Evolutionary conservation across 805 yeast genomes (phyloP), one percentile per base, ranked within the genome.

Genomic region (Kregervanrija pseudodelftensis): DNA sequence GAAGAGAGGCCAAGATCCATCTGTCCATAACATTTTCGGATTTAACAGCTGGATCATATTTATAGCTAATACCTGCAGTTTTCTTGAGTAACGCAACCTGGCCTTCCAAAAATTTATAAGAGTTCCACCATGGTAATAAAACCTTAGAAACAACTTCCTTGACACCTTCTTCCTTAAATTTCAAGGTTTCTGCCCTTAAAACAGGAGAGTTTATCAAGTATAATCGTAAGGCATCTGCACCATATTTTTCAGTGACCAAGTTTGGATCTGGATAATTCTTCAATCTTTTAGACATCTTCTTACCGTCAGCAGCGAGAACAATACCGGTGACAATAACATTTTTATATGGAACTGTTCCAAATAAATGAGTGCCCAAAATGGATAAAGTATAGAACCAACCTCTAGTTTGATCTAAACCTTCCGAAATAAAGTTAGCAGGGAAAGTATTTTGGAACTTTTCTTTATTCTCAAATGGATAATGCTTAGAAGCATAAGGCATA

Each of bases 311-410:
- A 39, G 99, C 99, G 55, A 93, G 76, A 38, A 93, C 96, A 62
- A 93, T 86, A 74, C 99, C 99, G 37, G 89, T 74, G 42, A 93
- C 99, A 65, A 93, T 87, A 52, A 90, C 96, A 66, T 93, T 93
- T 68, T 91, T 73, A 75, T 85, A 93, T 41, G 99, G 98, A 51
- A 95, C 95, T 47, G 82, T 77, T 59, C 85, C 82, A 72, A 93
- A 93, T 58, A 93, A 72, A 58, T 91, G 97, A 46, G 96, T 87
- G 66, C 98, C 99, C 59, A 93, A 76, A 17, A 93, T 96, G 39
- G 95, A 83, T 65, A 93, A 76, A 43, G 99, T 93, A 69, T 93
- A 93, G 72, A 93, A 93, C 99, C 99, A 93, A 64, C 99, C 99
- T 79, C 99, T 87, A 48, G 99, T 93, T 74, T 93, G 99, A 70